phyloP scores from a whole-genome alignment of 2,329 filamentous ascomycete species.

The Coniochaeta sp. region DNA sequence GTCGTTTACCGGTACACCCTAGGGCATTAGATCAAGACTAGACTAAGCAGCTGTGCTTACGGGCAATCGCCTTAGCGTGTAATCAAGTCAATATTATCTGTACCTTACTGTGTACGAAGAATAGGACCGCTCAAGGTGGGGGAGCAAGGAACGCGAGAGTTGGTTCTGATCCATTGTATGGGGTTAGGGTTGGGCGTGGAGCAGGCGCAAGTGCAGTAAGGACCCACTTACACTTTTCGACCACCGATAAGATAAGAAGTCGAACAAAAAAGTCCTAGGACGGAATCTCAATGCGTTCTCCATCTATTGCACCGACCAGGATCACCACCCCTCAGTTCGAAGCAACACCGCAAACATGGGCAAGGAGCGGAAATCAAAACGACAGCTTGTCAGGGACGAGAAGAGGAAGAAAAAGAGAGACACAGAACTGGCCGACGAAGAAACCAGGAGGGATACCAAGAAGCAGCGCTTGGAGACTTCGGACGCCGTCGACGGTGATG shows the following conservation, averaged over 20 bases:
- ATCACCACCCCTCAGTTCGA: neutral
- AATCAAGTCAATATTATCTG: too few relatives aligned
- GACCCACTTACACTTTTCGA: neutral
- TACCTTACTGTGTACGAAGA: too few relatives aligned
- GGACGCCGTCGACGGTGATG: constrained; percentile 4
- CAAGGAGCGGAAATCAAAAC: constrained; percentile 26
- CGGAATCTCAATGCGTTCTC: neutral
- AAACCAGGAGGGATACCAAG: constrained; percentile 3
- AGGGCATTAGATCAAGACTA: too few relatives aligned
- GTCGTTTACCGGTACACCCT: too few relatives aligned
- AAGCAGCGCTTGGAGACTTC: neutral
- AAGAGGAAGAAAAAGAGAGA: constrained; percentile 27
- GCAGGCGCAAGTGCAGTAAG: too few relatives aligned
- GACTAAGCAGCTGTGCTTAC: too few relatives aligned
- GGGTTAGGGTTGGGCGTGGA: too few relatives aligned
- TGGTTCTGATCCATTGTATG: too few relatives aligned
- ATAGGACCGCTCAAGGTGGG: too few relatives aligned
- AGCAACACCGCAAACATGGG: constrained; percentile 16
- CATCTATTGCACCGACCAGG: neutral
- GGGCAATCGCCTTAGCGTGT: too few relatives aligned
- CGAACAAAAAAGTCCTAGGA: neutral
- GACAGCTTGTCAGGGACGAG: constrained; percentile 26
- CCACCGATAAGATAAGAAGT: neutral
- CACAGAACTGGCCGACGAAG: constrained; percentile 15
- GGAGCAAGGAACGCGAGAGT: too few relatives aligned